A percentile compares a stretch with the other conserved stretches of the same genome.
These are phyloP conservation scores for Lonicera japonica DNA, from an alignment of 129 eudicot genomes.

Conservation along the genomic window DNA sequence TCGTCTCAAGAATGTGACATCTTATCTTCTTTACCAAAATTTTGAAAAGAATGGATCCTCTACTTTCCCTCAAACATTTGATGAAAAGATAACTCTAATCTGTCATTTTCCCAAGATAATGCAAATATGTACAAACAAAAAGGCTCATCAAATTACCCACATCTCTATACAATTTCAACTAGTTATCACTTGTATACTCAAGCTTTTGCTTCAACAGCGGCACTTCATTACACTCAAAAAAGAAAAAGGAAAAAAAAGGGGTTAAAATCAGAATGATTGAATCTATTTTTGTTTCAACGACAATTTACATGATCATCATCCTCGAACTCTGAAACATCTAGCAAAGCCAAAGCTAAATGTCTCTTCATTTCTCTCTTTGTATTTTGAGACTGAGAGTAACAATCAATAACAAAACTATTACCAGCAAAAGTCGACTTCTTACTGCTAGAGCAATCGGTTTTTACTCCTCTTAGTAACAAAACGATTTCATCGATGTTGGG, in stretches of 20 bases:
- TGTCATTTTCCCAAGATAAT: background rate
- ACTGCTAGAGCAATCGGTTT: conserved; percentile 21
- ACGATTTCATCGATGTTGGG: conserved; percentile 53
- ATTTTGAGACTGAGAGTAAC: conserved; percentile 40
- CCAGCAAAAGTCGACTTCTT: conserved; percentile 32
- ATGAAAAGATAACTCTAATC: background rate
- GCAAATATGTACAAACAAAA: conserved; percentile 6
- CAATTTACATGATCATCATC: conserved; percentile 50
- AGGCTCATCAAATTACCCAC: background rate
- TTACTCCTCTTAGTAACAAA: conserved; percentile 49
- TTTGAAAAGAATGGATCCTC: too few species aligned
- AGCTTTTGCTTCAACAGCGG: background rate
- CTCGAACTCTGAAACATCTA: conserved; percentile 76
- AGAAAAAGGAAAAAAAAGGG: conserved; percentile 6
- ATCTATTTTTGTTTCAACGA: conserved; percentile 28
- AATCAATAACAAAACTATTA: conserved; percentile 29
- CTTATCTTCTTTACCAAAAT: too few species aligned
- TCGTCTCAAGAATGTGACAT: conserved; percentile 15
- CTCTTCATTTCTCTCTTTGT: conserved; percentile 65
- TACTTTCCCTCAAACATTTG: too few species aligned
- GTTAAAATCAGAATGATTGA: background rate
- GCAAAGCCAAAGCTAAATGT: conserved; percentile 90
- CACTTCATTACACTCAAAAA: background rate
- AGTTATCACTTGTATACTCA: background rate
- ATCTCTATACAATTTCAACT: conserved; percentile 14